Percentiles rank a stretch among this genome's conserved stretches.
phyloP scores from a whole-genome alignment of 2,329 filamentous ascomycete species.

The Tolypocladium tundrense region DNA sequence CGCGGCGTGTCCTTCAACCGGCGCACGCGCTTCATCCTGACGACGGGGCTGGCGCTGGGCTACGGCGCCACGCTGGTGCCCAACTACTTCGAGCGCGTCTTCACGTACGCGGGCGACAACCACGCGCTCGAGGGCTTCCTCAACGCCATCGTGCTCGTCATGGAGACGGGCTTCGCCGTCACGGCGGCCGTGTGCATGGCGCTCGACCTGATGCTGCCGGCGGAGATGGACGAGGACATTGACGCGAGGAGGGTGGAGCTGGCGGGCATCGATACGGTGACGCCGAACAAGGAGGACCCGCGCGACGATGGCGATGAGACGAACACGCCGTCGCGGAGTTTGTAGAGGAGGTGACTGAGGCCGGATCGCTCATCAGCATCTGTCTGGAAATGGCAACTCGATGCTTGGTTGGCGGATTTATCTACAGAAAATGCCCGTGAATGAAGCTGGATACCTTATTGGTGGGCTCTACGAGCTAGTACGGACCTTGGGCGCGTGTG shows the following conservation, averaged over 20 bases:
- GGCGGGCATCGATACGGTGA: background rate
- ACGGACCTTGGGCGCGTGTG: too few relatives aligned
- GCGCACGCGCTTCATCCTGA: conserved; percentile 73
- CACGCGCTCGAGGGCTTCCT: conserved; percentile 60
- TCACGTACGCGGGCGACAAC: conserved; percentile 62
- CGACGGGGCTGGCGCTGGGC: conserved; percentile 62
- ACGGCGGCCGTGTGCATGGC: conserved; percentile 63
- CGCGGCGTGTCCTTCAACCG: conserved; percentile 63
- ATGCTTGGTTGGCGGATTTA: background rate
- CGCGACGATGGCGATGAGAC: background rate
- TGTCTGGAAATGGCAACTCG: background rate
- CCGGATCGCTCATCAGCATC: too few relatives aligned
- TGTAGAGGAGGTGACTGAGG: too few relatives aligned
- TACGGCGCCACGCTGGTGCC: conserved; percentile 60
- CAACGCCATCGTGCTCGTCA: conserved; percentile 61
- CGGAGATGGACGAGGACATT: conserved; percentile 59
- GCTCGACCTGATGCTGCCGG: conserved; percentile 62
- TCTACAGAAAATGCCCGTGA: background rate
- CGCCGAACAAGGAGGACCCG: background rate
- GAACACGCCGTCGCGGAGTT: background rate
- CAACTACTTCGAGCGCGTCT: conserved; percentile 59
- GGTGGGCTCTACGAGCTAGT: too few relatives aligned
- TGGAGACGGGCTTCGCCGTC: conserved; percentile 67
- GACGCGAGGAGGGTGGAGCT: conserved; percentile 8
- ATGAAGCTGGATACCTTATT: too few relatives aligned